phyloP scores from a whole-genome alignment of 495 filamentous ascomycete genomes.

The Ascobolus immersus region DNA sequence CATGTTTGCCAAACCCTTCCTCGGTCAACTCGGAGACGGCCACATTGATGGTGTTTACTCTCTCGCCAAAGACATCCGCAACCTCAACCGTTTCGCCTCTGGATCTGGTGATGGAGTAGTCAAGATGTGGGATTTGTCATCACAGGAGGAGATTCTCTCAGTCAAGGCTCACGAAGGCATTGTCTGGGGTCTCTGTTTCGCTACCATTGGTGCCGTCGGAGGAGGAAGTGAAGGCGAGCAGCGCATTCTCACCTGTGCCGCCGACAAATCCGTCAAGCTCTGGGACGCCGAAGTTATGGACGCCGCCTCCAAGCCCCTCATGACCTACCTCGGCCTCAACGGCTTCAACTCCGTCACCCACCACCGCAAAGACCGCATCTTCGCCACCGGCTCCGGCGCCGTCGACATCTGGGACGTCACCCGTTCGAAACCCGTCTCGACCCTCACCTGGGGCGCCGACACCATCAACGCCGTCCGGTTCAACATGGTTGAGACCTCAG shows the following conservation, averaged over 20 bases:
- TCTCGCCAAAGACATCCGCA: slow-evolving; percentile 43
- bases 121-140: slow-evolving; percentile 80
- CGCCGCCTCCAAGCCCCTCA: slow-evolving; percentile 31
- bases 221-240: slow-evolving; percentile 25
- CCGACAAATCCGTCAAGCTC: slow-evolving; percentile 64
- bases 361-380: slow-evolving; percentile 45
- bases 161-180: slow-evolving; percentile 64
- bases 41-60: slow-evolving; percentile 83
- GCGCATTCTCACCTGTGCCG: slow-evolving; percentile 72
- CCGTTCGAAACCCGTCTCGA: slow-evolving; percentile 13
- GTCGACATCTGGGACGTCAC: slow-evolving; percentile 64
- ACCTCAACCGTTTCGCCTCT: slow-evolving; percentile 44
- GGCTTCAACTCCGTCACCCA: slow-evolving; percentile 69
- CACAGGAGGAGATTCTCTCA: slow-evolving; percentile 53
- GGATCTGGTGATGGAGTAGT: slow-evolving; percentile 68
- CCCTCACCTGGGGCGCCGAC: slow-evolving; percentile 28
- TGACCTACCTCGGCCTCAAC: slow-evolving; percentile 56
- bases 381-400: slow-evolving; percentile 51
- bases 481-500: slow-evolving; percentile 81
- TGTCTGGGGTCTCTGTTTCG: slow-evolving; percentile 79
- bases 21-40: slow-evolving; percentile 63
- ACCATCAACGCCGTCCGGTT: slow-evolving; percentile 79
- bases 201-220: slow-evolving; percentile 18
- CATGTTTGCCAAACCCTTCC: slow-evolving; percentile 85
- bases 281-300: slow-evolving; percentile 54